Base-by-base conservation (phyloP, 306 rosid genomes). In the Vicia sativa region DNA sequence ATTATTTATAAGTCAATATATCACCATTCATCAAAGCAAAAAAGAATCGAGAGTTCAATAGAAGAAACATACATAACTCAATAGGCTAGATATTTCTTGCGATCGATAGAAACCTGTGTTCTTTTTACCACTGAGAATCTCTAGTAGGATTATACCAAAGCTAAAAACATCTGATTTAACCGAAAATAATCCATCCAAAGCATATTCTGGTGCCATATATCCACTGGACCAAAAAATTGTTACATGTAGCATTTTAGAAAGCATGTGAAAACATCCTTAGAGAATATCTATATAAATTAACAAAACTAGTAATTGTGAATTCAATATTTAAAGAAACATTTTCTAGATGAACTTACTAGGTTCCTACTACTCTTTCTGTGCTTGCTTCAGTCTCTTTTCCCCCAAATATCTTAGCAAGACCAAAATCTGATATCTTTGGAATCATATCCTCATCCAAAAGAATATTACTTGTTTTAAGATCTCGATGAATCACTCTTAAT, bases 101-200 rank as follows among this genome's bases (percentile, higher is more conserved):
- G 72, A 70, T 5, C 65, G 78, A 49, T 60, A 67, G 12, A 81
- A 79, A 48, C 80, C 73, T 0, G 80, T 77, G 60, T 79, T 81
- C 74, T n/a, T 76, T 74, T 64, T 86, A 3, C 86, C 91, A 1
- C 86, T 74, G 13, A 86, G 62, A 59, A 61, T 61, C 67, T 61
- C 67, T 15, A 61, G 35, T 11, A 61, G 26, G 49, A 61, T 31
- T 38, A 61, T 29, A 18, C 50, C 67, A 38, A 61, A 61, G 31
- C 67, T 39, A 26, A 61, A 61, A 61, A 61, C 18, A 39, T 61
- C 67, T 5, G 67, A 61, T 61, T 61, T 61, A 6, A 19, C 41
- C 11, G 67, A 61, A 19, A 61, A 61, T 2, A 10, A 11, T 62
- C 67, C 50, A 39, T 39, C 50, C 35, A 62, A 19, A 6, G 67